phyloP scores from a whole-genome alignment of 495 filamentous ascomycete genomes.

The Arthonia radiata region DNA sequence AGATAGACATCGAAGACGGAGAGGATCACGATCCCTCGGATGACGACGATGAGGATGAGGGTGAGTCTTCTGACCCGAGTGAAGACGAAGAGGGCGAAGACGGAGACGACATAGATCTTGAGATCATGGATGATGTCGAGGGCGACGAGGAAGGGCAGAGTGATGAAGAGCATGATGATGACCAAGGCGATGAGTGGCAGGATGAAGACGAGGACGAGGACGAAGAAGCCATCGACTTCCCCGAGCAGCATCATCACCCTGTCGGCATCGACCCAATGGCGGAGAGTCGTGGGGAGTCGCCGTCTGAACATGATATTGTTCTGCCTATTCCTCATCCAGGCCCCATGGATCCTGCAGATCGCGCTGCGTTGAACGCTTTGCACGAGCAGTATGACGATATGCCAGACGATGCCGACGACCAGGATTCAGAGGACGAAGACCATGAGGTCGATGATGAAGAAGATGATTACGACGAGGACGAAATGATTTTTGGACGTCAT shows the following conservation, averaged over 20 bases:
- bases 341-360: too few relatives aligned
- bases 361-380: too few relatives aligned
- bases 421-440: conserved; percentile 5
- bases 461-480: conserved; percentile 23
- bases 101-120: conserved; percentile 69
- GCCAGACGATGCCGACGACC: conserved; percentile 3
- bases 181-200: conserved; percentile 37
- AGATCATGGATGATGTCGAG: conserved; percentile 6
- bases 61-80: too few relatives aligned
- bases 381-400: conserved; percentile 4
- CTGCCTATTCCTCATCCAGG: too few relatives aligned
- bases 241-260: too few relatives aligned
- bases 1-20: conserved; percentile 77
- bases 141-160: conserved; percentile 43
- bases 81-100: conserved; percentile 59
- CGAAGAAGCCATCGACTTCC: too few relatives aligned
- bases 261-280: too few relatives aligned
- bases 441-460: conserved; percentile 7
- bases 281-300: too few relatives aligned
- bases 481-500: too few relatives aligned
- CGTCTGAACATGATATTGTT: too few relatives aligned
- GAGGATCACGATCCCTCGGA: too few relatives aligned
- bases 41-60: conserved; percentile 49
- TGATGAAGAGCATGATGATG: conserved; percentile 28
- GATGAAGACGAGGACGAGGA: conserved; percentile 24